These are phyloP conservation scores for Periconia digitata DNA, from an alignment of 2,329 filamentous ascomycete species.

Conservation along the genomic window DNA sequence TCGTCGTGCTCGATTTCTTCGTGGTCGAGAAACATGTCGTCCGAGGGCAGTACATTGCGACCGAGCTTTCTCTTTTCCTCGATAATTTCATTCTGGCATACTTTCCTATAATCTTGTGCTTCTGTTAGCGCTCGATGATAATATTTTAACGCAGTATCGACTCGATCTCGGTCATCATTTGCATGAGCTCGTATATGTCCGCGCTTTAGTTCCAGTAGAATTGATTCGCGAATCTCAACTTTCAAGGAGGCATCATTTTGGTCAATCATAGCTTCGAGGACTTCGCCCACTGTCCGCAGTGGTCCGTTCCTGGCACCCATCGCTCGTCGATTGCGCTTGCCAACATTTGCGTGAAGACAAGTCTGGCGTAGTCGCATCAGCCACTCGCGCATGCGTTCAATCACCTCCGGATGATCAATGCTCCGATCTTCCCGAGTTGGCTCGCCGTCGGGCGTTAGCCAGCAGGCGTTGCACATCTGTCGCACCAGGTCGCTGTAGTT, in stretches of 20 bases:
- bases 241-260: constrained; percentile 71
- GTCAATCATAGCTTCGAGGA: constrained; percentile 89
- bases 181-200: constrained; percentile 82
- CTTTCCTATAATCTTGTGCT: constrained; percentile 56
- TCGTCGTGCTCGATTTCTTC: constrained; percentile 36
- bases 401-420: constrained; percentile 56
- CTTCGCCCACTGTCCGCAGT: constrained; percentile 80
- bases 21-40: constrained; percentile 35
- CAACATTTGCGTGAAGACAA: constrained; percentile 83
- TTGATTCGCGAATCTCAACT: constrained; percentile 66
- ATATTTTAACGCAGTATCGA: constrained; percentile 67
- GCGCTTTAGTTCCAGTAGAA: constrained; percentile 64
- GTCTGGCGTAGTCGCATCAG: constrained; percentile 77
- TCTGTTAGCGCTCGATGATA: constrained; percentile 60
- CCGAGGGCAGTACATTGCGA: constrained; percentile 7
- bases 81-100: constrained; percentile 65
- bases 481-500: constrained; percentile 78
- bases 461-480: constrained; percentile 71
- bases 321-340: constrained; percentile 64
- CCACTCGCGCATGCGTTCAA: constrained; percentile 78
- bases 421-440: constrained; percentile 67
- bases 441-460: constrained; percentile 64
- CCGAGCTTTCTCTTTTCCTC: constrained; percentile 49
- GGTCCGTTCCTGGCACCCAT: constrained; percentile 65
- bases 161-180: constrained; percentile 53